phyloP scores from a whole-genome alignment of 2,329 filamentous ascomycete species.

The Corniculantispora saksenae region DNA sequence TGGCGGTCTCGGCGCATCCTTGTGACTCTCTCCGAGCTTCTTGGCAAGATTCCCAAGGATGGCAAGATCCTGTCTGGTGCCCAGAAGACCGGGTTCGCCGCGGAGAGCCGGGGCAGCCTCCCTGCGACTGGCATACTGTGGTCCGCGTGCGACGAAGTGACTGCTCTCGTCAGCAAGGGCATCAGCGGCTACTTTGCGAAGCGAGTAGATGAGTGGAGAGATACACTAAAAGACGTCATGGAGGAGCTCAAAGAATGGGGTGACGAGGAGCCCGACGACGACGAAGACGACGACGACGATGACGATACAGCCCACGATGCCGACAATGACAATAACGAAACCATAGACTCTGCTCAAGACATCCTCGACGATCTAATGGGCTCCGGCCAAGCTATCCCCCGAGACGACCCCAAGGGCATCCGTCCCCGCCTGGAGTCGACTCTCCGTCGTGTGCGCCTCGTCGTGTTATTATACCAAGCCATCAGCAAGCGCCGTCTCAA shows the following conservation, averaged over 20 bases:
- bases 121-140: constrained; percentile 76
- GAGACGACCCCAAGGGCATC: constrained; percentile 63
- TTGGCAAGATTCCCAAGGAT: constrained; percentile 60
- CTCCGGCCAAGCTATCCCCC: constrained; percentile 61
- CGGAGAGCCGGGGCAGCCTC: constrained; percentile 55
- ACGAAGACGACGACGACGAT: constrained; percentile 49
- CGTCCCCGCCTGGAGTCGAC: constrained; percentile 65
- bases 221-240: constrained; percentile 77
- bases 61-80: constrained; percentile 49
- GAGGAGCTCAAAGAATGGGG: constrained; percentile 88
- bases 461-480: constrained; percentile 68
- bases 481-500: constrained; percentile 70
- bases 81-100: constrained; percentile 28
- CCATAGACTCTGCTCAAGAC: constrained; percentile 48
- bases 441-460: constrained; percentile 65
- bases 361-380: constrained; percentile 70
- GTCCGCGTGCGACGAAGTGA: constrained; percentile 76
- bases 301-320: constrained; percentile 42
- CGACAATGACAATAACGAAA: constrained; percentile 41
- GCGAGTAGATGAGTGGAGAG: constrained; percentile 73
- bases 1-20: constrained; percentile 61
- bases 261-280: constrained; percentile 66
- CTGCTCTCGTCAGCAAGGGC: constrained; percentile 64
- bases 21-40: constrained; percentile 60
- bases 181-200: constrained; percentile 69